Conservation (phyloP, 2,329 filamentous ascomycete species). For the Diaporthe aspalathi region DNA sequence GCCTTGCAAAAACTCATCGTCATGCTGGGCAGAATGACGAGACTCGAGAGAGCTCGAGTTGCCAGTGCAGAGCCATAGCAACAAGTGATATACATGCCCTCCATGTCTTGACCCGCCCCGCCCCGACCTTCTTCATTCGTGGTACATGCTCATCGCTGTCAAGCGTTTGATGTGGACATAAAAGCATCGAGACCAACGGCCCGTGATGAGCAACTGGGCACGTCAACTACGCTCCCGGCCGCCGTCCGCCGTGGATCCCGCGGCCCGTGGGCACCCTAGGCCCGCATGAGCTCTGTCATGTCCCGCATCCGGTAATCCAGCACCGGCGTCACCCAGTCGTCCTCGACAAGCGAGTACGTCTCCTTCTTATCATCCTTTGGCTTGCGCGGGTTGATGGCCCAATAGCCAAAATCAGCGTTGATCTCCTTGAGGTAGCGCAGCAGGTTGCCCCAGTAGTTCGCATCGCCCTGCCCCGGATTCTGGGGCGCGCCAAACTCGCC, state of each 20-base stretch:
- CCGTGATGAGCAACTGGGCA: neutral
- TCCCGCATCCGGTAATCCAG: constrained; percentile 73
- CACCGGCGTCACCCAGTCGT: constrained; percentile 73
- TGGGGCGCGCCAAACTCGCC: constrained; percentile 73
- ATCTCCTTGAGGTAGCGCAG: constrained; percentile 67
- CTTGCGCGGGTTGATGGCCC: constrained; percentile 76
- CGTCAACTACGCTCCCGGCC: neutral
- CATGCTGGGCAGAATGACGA: neutral
- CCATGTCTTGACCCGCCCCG: neutral
- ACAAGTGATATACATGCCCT: constrained; percentile 4
- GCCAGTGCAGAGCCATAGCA: neutral
- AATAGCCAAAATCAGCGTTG: constrained; percentile 76
- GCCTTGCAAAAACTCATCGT: constrained; percentile 2
- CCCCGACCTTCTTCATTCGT: neutral
- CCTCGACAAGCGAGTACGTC: constrained; percentile 70
- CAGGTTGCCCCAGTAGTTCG: constrained; percentile 74
- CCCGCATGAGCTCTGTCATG: constrained; percentile 65
- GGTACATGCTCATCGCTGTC: neutral
- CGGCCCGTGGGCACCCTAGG: constrained; percentile 34
- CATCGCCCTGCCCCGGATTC: constrained; percentile 64
- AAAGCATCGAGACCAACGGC: neutral
- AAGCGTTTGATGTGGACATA: neutral
- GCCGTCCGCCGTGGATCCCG: neutral
- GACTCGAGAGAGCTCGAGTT: neutral
- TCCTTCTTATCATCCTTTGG: constrained; percentile 67